Percentiles rank a stretch among this genome's conserved stretches.
Evolutionary conservation across 192 early-diverging fungal genomes (phyloP).

Genomic region (Bifiguratus adelaidae): DNA sequence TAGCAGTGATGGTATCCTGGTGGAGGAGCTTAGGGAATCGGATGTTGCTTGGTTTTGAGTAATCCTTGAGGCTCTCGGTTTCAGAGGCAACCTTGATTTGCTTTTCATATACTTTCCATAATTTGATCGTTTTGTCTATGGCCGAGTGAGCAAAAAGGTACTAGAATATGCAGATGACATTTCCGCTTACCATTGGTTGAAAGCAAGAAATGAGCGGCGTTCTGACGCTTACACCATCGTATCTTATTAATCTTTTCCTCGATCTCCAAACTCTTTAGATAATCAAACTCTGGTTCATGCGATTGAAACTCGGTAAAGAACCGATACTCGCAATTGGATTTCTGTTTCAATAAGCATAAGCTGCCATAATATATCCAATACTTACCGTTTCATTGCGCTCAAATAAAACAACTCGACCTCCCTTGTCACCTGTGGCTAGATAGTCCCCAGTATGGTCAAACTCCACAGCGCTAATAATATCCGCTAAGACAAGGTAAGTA

Average conservation of each 20-base stretch:
- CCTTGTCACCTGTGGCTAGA: conserved; percentile 95
- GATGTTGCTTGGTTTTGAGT: conserved; percentile 35
- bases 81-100: conserved; percentile 79
- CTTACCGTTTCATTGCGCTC: conserved; percentile 94
- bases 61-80: conserved; percentile 64
- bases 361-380: too few relatives aligned
- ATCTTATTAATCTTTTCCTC: conserved; percentile 99
- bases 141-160: background rate
- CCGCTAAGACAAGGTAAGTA: conserved; percentile 46
- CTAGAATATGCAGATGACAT: background rate
- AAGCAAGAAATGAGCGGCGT: conserved; percentile 91
- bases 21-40: conserved; percentile 72
- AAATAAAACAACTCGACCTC: conserved; percentile 96
- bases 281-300: conserved; percentile 99
- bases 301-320: conserved; percentile 99
- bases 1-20: conserved; percentile 82
- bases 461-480: conserved; percentile 98
- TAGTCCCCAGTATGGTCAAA: conserved; percentile 97
- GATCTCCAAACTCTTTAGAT: conserved; percentile 97
- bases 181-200: conserved; percentile 84
- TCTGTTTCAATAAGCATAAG: conserved; percentile 52
- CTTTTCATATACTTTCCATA: conserved; percentile 93
- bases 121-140: conserved; percentile 87
- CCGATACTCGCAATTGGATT: conserved; percentile 99
- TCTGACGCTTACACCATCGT: conserved; percentile 95